Evolutionary conservation across 2,329 filamentous ascomycete genomes (phyloP).

Genomic region (Nemania serpens): DNA sequence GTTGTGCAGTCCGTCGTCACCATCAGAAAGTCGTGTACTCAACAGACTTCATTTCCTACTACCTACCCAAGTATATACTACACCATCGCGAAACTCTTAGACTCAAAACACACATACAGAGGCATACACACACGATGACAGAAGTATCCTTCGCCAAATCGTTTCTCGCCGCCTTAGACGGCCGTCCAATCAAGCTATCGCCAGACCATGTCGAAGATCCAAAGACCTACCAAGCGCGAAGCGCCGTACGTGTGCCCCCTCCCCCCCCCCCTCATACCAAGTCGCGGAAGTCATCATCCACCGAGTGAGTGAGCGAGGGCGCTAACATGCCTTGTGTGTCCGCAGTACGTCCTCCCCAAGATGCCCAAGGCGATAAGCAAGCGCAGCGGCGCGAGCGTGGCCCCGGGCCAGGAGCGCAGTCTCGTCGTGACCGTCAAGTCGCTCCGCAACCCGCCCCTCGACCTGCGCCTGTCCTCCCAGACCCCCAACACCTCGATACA

Average conservation of each 20-base stretch:
- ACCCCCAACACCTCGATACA: slow-evolving; percentile 73
- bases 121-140: slow-evolving; percentile 60
- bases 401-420: slow-evolving; percentile 58
- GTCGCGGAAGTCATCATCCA: too few relatives aligned
- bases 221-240: slow-evolving; percentile 73
- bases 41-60: neutral
- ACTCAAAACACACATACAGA: neutral
- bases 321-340: slow-evolving; percentile 12
- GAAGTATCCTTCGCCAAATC: slow-evolving; percentile 83
- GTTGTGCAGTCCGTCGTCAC: slow-evolving; percentile 10
- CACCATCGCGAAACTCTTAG: neutral
- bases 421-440: slow-evolving; percentile 71
- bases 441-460: slow-evolving; percentile 73
- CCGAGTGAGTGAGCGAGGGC: too few relatives aligned
- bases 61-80: neutral
- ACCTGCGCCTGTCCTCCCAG: slow-evolving; percentile 67
- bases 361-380: slow-evolving; percentile 63
- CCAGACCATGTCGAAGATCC: slow-evolving; percentile 90
- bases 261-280: neutral
- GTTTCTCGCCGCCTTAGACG: slow-evolving; percentile 81
- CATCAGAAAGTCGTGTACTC: slow-evolving; percentile 8
- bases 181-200: slow-evolving; percentile 78
- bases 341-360: slow-evolving; percentile 73
- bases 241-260: slow-evolving; percentile 64
- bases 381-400: slow-evolving; percentile 44